Evolutionary conservation across 1,284 basidiomycete genomes (phyloP).

Genomic region (Malassezia japonica): DNA sequence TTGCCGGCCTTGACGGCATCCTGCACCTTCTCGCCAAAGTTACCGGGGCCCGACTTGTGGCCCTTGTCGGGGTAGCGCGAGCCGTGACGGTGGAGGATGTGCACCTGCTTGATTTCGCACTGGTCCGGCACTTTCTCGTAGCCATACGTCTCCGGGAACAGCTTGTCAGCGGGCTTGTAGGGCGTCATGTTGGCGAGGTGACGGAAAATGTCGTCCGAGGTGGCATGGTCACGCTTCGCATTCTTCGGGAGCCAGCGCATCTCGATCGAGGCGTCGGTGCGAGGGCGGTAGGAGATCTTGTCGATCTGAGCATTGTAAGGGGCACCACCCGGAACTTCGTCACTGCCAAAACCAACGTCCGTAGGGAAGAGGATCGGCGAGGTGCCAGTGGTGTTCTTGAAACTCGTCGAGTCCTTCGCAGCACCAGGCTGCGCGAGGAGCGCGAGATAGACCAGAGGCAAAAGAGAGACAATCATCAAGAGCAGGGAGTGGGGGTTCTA

Average conservation of each 20-base stretch:
- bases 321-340: slow-evolving; percentile 1
- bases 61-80: slow-evolving; percentile 34
- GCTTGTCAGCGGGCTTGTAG: slow-evolving; percentile 7
- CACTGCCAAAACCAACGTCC: slow-evolving; percentile 34
- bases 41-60: neutral
- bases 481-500: too few relatives aligned
- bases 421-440: neutral
- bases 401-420: neutral
- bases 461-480: neutral
- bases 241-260: slow-evolving; percentile 23
- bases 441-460: neutral
- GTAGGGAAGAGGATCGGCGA: slow-evolving; percentile 28
- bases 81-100: slow-evolving; percentile 44
- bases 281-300: slow-evolving; percentile 12
- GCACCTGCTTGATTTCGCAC: slow-evolving; percentile 36
- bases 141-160: slow-evolving; percentile 13
- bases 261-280: slow-evolving; percentile 18
- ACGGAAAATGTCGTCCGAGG: slow-evolving; percentile 26
- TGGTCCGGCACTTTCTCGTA: slow-evolving; percentile 7
- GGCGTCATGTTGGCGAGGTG: slow-evolving; percentile 20
- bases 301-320: slow-evolving; percentile 36
- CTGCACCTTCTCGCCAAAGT: neutral
- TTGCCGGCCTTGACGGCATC: slow-evolving; percentile 1
- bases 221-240: slow-evolving; percentile 10
- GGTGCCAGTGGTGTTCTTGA: slow-evolving; percentile 14